Evolutionary conservation across 75 land plant genomes (phyloP), one percentile per base, ranked within the genome.

Genomic region (Ceratopteris richardii): DNA sequence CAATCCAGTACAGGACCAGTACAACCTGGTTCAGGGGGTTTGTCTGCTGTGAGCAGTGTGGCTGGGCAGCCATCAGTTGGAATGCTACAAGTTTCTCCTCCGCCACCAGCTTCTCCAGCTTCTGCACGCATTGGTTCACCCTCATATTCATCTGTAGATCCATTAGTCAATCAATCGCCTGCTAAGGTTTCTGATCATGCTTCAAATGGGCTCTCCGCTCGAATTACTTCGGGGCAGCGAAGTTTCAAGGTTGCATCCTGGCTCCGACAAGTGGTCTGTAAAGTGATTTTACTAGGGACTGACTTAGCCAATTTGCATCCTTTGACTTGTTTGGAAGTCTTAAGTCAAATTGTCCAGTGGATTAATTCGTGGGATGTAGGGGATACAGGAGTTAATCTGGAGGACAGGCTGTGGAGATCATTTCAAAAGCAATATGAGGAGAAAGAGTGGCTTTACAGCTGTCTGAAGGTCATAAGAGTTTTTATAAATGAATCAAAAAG

Each of bases 381-480:
- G 50, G 78, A 65, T 19, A 63, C 67, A 37, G 60, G 27, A 28
- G 67, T 57, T 14, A 57, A 50, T 61, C 85, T 81, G 56, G 97
- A 82, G 24, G 59, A 63, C 60, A 79, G 81, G 24, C 58, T 31
- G 26, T 44, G 12, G 26, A 79, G 74, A 36, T 60, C 63, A 19
- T 74, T 65, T 63, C 77, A 65, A 66, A 66, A 68, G 29, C 75
- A 84, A 59, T 69, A 68, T 58, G 79, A 75, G 53, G 68, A 74
- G 25, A 69, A 46, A 56, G 82, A 79, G 57, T 92, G 97, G 94
- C 66, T 90, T 23, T 85, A 80, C 37, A 69, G 72, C 29, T 90
- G 88, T 71, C 77, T 95, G 72, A 90, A 84, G 71, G 88, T 95
- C 47, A 63, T 95, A 19, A 84, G 88, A 86, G 70, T 71, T 29